Percentiles rank a stretch among this genome's conserved stretches.
Conservation (phyloP, 306 rosid genomes). For the Dalbergia oliveri region DNA sequence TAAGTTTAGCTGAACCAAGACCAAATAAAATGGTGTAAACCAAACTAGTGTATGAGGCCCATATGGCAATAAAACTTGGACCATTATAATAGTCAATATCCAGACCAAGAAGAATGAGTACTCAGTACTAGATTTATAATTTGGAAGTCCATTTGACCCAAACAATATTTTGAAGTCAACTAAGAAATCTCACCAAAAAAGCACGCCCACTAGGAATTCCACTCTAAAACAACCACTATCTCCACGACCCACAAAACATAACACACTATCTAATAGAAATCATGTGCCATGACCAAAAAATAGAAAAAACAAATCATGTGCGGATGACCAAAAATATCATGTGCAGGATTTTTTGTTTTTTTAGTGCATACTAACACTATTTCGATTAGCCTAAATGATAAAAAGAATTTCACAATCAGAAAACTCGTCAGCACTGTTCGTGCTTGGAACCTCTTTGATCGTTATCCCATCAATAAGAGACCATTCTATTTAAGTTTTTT, state of each 20-base stretch:
- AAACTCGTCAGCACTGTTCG: neutral
- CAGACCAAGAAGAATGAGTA: too few species aligned
- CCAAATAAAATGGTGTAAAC: neutral
- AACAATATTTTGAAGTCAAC: too few species aligned
- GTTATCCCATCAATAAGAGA: neutral
- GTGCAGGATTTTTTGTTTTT: too few species aligned
- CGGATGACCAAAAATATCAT: too few species aligned
- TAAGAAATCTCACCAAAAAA: too few species aligned
- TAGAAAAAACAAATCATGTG: too few species aligned
- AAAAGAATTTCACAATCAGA: neutral
- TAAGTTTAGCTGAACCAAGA: neutral
- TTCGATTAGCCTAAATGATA: neutral
- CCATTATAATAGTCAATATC: too few species aligned
- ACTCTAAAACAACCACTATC: neutral
- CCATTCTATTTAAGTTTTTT: neutral
- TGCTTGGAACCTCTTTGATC: constrained; percentile 2
- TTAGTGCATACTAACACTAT: neutral
- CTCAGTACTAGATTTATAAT: too few species aligned
- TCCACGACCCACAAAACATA: neutral
- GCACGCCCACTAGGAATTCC: neutral
- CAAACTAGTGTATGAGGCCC: neutral
- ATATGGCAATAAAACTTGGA: neutral
- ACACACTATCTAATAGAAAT: too few species aligned
- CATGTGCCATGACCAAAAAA: too few species aligned
- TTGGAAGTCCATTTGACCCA: too few species aligned